These are phyloP conservation scores for Clavariopsis aquatica DNA, from an alignment of 495 filamentous ascomycete genomes.

Conservation along the genomic window DNA sequence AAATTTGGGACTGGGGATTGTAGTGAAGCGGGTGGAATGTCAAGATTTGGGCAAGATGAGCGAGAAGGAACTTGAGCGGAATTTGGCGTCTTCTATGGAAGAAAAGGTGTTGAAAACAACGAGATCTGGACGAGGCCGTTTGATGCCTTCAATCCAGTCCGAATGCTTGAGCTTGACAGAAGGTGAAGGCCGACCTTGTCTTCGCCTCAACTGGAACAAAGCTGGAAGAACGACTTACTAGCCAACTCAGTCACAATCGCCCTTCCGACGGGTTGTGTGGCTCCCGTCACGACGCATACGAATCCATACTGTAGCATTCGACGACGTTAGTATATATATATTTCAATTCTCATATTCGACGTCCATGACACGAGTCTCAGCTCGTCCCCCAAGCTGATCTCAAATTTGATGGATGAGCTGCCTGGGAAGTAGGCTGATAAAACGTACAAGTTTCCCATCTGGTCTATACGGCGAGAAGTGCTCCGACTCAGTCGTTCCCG, in stretches of 20 bases:
- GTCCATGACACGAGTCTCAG: no score
- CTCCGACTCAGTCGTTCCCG: slow-evolving; percentile 40
- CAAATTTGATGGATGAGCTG: no score
- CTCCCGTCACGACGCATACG: slow-evolving; percentile 63
- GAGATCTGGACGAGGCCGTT: not conserved
- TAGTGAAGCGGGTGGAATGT: not conserved
- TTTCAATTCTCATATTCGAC: no score
- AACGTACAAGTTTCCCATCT: slow-evolving; percentile 60
- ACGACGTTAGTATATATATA: no score
- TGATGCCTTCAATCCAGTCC: not conserved
- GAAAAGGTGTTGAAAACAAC: not conserved
- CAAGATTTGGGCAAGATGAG: not conserved
- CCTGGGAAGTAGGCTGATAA: not conserved
- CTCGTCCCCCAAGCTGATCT: no score
- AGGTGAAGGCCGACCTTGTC: not conserved
- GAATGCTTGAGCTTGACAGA: not conserved
- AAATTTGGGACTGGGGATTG: not conserved
- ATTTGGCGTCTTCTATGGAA: not conserved
- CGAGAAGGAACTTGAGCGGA: not conserved
- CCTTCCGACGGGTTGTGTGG: slow-evolving; percentile 58
- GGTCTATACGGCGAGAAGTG: slow-evolving; percentile 60
- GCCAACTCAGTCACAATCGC: slow-evolving; percentile 61
- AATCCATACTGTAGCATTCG: slow-evolving; percentile 54
- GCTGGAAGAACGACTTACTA: slow-evolving; percentile 43
- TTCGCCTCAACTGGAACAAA: not conserved